These are phyloP conservation scores for Hammondia hammondi DNA, from an alignment of 169 alveolate genomes.

Conservation along the genomic window DNA sequence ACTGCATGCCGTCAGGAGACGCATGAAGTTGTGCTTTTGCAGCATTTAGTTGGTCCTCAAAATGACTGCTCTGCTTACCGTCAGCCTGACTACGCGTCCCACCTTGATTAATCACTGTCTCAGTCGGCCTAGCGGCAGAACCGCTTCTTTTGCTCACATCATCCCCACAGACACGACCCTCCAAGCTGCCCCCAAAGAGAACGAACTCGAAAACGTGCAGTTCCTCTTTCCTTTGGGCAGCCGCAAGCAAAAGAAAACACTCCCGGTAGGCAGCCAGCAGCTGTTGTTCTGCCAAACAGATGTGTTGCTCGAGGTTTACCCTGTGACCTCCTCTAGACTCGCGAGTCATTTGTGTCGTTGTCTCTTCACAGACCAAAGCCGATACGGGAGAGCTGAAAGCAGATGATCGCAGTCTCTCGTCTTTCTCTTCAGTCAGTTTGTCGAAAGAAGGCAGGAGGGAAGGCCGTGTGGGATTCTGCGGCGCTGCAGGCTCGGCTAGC, in stretches of 20 bases:
- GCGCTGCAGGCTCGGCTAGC: too few species aligned
- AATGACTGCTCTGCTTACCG: not conserved
- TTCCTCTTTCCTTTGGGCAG: constrained; percentile 1
- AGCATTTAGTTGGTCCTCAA: not conserved
- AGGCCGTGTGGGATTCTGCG: too few species aligned
- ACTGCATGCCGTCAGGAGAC: not conserved
- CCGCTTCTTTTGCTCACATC: not conserved
- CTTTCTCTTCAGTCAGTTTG: not conserved
- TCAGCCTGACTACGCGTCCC: not conserved
- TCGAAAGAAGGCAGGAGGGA: too few species aligned
- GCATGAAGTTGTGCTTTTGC: not conserved
- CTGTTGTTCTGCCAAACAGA: not conserved
- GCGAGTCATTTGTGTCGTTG: not conserved
- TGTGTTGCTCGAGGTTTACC: not conserved
- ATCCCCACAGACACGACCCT: not conserved
- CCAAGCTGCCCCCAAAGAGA: not conserved
- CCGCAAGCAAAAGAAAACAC: not conserved
- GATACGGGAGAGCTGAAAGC: not conserved
- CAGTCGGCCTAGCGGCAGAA: not conserved
- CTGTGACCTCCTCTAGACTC: not conserved
- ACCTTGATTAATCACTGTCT: not conserved
- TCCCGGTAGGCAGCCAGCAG: constrained; percentile 23
- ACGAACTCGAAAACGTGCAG: not conserved
- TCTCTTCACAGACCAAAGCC: not conserved
- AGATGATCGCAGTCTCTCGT: not conserved